These are phyloP conservation scores for Clausena lansium DNA, from an alignment of 345 rosid genomes.

Conservation along the genomic window DNA sequence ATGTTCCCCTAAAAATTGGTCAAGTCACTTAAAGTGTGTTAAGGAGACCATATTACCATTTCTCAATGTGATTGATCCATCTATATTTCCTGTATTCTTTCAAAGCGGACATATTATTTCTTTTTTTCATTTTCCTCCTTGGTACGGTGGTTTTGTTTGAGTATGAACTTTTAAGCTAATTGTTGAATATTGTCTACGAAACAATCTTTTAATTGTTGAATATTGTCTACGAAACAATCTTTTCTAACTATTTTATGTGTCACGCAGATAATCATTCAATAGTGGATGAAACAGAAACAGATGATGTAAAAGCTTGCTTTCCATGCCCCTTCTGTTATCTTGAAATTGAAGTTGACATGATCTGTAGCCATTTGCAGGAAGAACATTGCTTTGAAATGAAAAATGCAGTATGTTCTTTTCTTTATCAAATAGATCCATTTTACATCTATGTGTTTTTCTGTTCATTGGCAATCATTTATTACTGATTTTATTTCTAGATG, in stretches of 20 bases:
- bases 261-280: slow-evolving; percentile 26
- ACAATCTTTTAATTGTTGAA: slow-evolving; percentile 2
- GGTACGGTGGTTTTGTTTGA: not conserved
- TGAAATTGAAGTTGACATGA: slow-evolving; percentile 41
- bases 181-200: not conserved
- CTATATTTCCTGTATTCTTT: not conserved
- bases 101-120: not conserved
- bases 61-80: not conserved
- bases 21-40: not conserved
- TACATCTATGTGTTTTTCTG: not conserved
- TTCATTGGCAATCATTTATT: not conserved
- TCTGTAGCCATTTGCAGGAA: slow-evolving; percentile 54
- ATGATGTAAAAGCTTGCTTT: slow-evolving; percentile 42
- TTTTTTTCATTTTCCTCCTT: not conserved
- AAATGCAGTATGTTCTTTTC: slow-evolving; percentile 46
- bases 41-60: not conserved
- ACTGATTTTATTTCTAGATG: not conserved
- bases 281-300: slow-evolving; percentile 40
- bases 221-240: not conserved
- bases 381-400: slow-evolving; percentile 63
- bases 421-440: not conserved
- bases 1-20: not conserved
- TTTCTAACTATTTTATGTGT: slow-evolving; percentile 9
- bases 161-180: slow-evolving; percentile 6
- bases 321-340: slow-evolving; percentile 60